Evolutionary conservation across 2,329 filamentous ascomycete genomes (phyloP).

Genomic region (Clonostachys sp.): DNA sequence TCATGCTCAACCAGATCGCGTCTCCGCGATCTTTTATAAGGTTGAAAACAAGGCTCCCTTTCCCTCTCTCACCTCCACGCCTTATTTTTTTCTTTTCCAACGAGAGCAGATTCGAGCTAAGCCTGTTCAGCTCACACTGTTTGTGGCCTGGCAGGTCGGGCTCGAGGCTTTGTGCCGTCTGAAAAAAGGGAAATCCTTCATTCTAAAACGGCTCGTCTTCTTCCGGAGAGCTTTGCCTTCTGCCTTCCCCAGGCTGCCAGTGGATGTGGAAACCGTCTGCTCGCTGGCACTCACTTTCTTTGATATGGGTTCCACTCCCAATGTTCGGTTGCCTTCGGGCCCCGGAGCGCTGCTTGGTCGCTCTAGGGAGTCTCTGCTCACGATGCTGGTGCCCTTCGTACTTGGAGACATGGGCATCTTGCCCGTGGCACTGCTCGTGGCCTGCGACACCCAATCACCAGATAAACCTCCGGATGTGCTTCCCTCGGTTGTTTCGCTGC

Average conservation of each 20-base stretch:
- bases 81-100: no score
- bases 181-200: constrained; percentile 56
- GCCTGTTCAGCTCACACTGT: constrained; percentile 21
- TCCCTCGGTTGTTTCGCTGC: constrained; percentile 58
- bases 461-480: constrained; percentile 48
- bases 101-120: no score
- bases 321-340: background rate
- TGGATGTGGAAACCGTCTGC: background rate
- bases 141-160: constrained; percentile 10
- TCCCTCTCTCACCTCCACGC: no score
- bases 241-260: constrained; percentile 36
- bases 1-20: no score
- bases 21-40: no score
- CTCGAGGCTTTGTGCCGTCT: constrained; percentile 42
- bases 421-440: constrained; percentile 57
- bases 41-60: no score
- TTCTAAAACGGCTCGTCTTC: constrained; percentile 58
- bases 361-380: constrained; percentile 55
- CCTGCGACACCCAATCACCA: constrained; percentile 59
- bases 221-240: constrained; percentile 52
- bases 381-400: constrained; percentile 61
- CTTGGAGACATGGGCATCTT: constrained; percentile 63
- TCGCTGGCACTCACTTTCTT: background rate
- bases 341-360: constrained; percentile 37
- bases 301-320: background rate